A percentile compares a stretch with the other conserved stretches of the same genome.
phyloP scores from a whole-genome alignment of 345 rosid genomes.

The Psidium guajava region DNA sequence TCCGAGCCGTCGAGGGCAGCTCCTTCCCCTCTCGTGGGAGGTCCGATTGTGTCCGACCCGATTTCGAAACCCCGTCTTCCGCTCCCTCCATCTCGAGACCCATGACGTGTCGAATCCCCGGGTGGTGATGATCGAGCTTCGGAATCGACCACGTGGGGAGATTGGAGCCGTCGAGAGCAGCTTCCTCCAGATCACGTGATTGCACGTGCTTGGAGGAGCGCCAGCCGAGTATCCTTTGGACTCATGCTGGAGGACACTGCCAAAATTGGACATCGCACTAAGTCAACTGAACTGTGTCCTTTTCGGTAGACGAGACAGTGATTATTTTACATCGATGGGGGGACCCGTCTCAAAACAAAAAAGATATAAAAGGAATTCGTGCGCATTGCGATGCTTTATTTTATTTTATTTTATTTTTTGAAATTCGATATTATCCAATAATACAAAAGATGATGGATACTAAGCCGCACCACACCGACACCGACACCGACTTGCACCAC shows the following conservation, averaged over 20 bases:
- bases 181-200: constrained; percentile 34
- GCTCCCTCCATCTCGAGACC: not conserved
- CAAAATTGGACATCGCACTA: constrained; percentile 7
- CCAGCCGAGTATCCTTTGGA: constrained; percentile 48
- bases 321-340: not conserved
- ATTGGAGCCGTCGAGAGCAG: constrained; percentile 13
- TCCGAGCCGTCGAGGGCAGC: not conserved
- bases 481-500: no score
- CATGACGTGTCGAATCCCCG: not conserved
- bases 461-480: no score
- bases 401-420: not conserved
- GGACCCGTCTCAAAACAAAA: not conserved
- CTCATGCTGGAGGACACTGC: constrained; percentile 22
- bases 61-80: not conserved
- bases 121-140: not conserved
- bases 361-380: not conserved
- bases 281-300: constrained; percentile 27
- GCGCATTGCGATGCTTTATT: not conserved
- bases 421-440: not conserved
- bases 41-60: not conserved
- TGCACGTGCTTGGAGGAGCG: constrained; percentile 41
- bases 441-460: not conserved
- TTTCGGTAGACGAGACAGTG: not conserved
- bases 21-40: no score
- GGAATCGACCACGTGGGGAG: constrained; percentile 3